Evolutionary conservation across 2,329 filamentous ascomycete species (phyloP).

Genomic region (Aschersonia sp.): DNA sequence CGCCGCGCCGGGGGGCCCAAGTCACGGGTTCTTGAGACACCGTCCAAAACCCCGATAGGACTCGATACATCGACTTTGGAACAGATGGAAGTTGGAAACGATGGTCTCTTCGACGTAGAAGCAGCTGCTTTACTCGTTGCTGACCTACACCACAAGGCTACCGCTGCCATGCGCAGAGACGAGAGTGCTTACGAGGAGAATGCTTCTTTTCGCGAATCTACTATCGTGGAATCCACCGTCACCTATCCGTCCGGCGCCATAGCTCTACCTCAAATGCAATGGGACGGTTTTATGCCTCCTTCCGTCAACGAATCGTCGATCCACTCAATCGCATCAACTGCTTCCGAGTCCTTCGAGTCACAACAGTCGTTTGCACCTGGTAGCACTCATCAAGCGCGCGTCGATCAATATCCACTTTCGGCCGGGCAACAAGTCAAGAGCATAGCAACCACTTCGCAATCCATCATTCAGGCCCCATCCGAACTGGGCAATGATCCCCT

Average conservation of each 20-base stretch:
- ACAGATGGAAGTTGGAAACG: conserved; percentile 81
- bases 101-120: conserved; percentile 89
- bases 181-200: conserved; percentile 40
- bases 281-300: conserved; percentile 76
- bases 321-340: conserved; percentile 55
- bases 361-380: conserved; percentile 47
- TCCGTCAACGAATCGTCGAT: conserved; percentile 57
- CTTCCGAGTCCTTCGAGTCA: conserved; percentile 52
- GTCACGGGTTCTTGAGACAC: conserved; percentile 43
- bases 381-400: conserved; percentile 40
- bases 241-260: conserved; percentile 67
- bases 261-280: conserved; percentile 73
- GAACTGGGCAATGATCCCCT: conserved; percentile 56
- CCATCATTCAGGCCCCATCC: conserved; percentile 59
- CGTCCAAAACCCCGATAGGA: conserved; percentile 62
- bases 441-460: conserved; percentile 50
- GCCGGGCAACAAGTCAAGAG: conserved; percentile 47
- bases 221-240: conserved; percentile 63
- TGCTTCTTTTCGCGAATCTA: conserved; percentile 51
- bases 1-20: conserved; percentile 60
- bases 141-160: conserved; percentile 92
- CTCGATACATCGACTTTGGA: conserved; percentile 79
- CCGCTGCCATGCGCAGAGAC: conserved; percentile 49
- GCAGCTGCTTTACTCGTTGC: conserved; percentile 97
- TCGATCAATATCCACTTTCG: conserved; percentile 52